Evolutionary conservation across 495 filamentous ascomycete species (phyloP), one percentile per base, ranked within the genome.

Genomic region (Pyrenopolyporus hunteri): DNA sequence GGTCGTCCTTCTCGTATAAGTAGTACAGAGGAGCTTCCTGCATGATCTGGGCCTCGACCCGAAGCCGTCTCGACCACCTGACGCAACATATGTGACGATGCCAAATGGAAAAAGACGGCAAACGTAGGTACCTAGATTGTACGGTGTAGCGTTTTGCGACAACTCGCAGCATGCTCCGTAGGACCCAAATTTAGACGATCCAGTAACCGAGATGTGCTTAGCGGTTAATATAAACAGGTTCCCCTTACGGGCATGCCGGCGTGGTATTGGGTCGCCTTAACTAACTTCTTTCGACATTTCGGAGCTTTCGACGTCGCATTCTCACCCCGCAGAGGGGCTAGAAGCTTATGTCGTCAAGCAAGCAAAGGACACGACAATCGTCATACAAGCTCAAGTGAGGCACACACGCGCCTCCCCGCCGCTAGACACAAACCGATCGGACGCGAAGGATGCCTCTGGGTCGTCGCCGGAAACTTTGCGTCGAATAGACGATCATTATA

Each of bases 291-390:
- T 64, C 16, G 61, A 64, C n/a, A 22, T 23, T n/a, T 39, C 49
- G 61, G 61, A 64, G 61, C 28, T 47, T 3, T 31, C 43, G 14
- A 39, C 9, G 61, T 59, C 17, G 43, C 28, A 64, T 55, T 33
- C 2, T 4, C 35, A 50, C 67, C 67, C 67, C 67, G 64, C 67
- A 48, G 58, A 63, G 66, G 63, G 58, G 54, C 55, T 43, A 26
- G 31, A 44, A 47, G 57, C 47, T 43, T 35, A 47, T 46, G 29
- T 33, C 1, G 40, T 43, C 32, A 42, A 36, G 43, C 8, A 52
- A 32, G 13, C n/a, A 54, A 60, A 25, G 23, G 14, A 25, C 31
- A 29, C 37, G 23, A 53, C 32, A 7, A 16, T 11, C 29, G n/a
- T 59, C 36, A 8, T 14, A 29, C 14, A 33, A 53, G 31, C 39